Evolutionary conservation across 371 early-diverging fungal species (phyloP).

Genomic region (Parasitella parasitica): DNA sequence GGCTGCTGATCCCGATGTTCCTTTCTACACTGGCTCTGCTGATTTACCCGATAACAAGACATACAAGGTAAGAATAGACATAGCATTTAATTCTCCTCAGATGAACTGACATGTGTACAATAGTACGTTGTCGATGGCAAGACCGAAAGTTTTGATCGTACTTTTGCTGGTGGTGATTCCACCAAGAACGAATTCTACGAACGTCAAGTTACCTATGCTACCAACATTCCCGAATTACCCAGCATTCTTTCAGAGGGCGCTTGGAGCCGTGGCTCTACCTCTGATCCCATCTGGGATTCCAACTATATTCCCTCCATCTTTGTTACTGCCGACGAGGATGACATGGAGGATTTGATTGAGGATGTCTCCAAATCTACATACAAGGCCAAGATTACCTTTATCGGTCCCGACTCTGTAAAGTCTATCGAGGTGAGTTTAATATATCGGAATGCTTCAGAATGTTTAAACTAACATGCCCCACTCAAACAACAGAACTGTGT

Average conservation of each 20-base stretch:
- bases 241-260: slow-evolving; percentile 45
- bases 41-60: slow-evolving; percentile 36
- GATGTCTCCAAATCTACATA: slow-evolving; percentile 20
- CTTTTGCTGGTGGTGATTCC: slow-evolving; percentile 30
- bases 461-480: neutral
- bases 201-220: slow-evolving; percentile 53
- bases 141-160: slow-evolving; percentile 48
- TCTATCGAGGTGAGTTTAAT: slow-evolving; percentile 12
- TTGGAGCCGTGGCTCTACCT: slow-evolving; percentile 35
- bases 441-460: neutral
- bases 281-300: slow-evolving; percentile 46
- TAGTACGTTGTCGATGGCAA: slow-evolving; percentile 50
- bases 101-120: neutral
- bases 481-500: slow-evolving; percentile 14
- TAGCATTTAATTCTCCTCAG: neutral
- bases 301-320: slow-evolving; percentile 60
- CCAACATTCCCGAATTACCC: slow-evolving; percentile 52
- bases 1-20: slow-evolving; percentile 46
- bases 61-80: slow-evolving; percentile 54
- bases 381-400: slow-evolving; percentile 34
- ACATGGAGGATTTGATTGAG: slow-evolving; percentile 30
- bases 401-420: slow-evolving; percentile 36
- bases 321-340: slow-evolving; percentile 29
- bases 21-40: slow-evolving; percentile 48
- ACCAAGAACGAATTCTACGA: slow-evolving; percentile 54